Evolutionary conservation across 257 asterid genomes (phyloP).

Genomic region (Jaltomata sinuosa): DNA sequence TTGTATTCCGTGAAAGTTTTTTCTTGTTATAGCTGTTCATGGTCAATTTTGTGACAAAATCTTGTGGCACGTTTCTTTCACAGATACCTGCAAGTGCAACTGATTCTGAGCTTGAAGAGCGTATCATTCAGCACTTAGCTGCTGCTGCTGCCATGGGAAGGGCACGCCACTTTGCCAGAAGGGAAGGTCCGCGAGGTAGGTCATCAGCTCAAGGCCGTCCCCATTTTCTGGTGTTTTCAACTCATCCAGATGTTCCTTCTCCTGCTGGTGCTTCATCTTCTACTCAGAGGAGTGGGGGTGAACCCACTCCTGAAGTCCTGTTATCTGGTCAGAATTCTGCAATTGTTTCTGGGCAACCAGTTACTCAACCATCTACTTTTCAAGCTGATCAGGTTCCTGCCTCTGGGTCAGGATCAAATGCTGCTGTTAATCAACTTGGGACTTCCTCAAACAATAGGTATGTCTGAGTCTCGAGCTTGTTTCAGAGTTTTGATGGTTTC

Average conservation of each 20-base stretch:
- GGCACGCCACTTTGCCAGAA: slow-evolving; percentile 73
- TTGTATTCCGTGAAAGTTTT: not conserved
- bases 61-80: not conserved
- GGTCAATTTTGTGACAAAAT: not conserved
- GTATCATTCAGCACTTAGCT: slow-evolving; percentile 85
- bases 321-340: slow-evolving; percentile 38
- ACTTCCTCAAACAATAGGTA: slow-evolving; percentile 46
- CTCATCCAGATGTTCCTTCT: slow-evolving; percentile 37
- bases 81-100: slow-evolving; percentile 79
- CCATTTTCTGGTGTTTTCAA: slow-evolving; percentile 68
- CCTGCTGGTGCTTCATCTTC: slow-evolving; percentile 30
- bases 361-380: slow-evolving; percentile 21
- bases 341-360: slow-evolving; percentile 26
- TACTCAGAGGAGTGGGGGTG: slow-evolving; percentile 28
- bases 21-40: not conserved
- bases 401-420: slow-evolving; percentile 37
- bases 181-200: slow-evolving; percentile 68
- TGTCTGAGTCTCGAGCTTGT: not conserved
- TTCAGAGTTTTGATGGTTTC: not conserved
- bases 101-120: slow-evolving; percentile 85
- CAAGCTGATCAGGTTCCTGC: slow-evolving; percentile 33
- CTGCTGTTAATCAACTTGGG: slow-evolving; percentile 31
- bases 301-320: slow-evolving; percentile 30
- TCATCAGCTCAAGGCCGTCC: slow-evolving; percentile 76
- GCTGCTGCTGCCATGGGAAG: slow-evolving; percentile 96